These are phyloP conservation scores for Bonia amplexicaulis DNA, from an alignment of 176 grass and related monocot genomes.

Conservation along the genomic window DNA sequence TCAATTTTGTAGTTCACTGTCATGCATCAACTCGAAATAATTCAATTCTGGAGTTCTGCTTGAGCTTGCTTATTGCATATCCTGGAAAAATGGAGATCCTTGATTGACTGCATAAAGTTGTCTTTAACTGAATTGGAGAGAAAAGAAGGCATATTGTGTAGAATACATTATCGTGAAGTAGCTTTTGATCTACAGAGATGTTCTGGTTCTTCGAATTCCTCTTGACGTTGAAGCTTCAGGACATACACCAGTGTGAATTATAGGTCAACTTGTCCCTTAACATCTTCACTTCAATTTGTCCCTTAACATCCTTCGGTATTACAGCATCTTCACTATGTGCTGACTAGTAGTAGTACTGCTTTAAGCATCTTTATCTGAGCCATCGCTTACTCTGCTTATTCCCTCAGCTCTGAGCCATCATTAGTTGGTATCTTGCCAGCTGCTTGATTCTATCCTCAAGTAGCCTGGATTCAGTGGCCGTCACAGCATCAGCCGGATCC, in stretches of 20 bases:
- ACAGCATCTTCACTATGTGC: neutral
- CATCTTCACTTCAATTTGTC: neutral
- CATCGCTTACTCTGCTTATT: neutral
- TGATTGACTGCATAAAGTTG: neutral
- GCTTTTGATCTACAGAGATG: conserved; percentile 38
- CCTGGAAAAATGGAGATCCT: conserved; percentile 2
- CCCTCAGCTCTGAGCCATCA: conserved; percentile 11
- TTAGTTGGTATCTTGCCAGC: conserved; percentile 42
- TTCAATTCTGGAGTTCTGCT: neutral
- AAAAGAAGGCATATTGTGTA: neutral
- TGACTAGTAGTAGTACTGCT: neutral
- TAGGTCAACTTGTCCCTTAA: conserved; percentile 19
- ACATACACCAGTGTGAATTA: neutral
- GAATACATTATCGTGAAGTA: conserved; percentile 5
- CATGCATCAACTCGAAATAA: neutral
- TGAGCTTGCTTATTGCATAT: neutral
- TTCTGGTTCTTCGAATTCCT: conserved; percentile 22
- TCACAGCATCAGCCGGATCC: conserved; percentile 28
- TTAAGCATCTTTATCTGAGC: neutral
- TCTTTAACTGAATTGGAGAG: neutral
- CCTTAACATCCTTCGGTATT: neutral
- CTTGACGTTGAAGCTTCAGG: conserved; percentile 25
- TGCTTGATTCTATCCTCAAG: conserved; percentile 24
- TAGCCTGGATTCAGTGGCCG: conserved; percentile 14
- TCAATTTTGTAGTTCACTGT: neutral